These are phyloP conservation scores for Quercus tomentella DNA, from an alignment of 331 rosid genomes.

Conservation along the genomic window DNA sequence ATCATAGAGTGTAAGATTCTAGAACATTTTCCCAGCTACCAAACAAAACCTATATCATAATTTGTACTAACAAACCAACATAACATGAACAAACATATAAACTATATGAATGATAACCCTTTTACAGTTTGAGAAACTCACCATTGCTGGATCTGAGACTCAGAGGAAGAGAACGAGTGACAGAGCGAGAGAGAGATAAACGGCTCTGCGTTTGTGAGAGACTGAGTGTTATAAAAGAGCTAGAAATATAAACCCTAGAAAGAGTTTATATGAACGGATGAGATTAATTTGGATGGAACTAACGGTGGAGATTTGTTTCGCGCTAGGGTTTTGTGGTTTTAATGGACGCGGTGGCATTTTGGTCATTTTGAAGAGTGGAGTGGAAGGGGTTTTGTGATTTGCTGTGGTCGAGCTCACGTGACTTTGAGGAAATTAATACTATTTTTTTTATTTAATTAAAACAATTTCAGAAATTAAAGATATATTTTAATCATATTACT, in stretches of 20 bases:
- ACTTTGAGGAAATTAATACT: too few species aligned
- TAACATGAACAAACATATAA: background rate
- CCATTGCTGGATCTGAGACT: slow-evolving; percentile 3
- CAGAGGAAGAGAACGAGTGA: background rate
- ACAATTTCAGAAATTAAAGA: too few species aligned
- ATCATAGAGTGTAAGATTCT: background rate
- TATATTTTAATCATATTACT: too few species aligned
- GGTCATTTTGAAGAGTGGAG: background rate
- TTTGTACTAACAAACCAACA: background rate
- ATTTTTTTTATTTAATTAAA: too few species aligned
- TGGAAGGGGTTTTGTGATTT: background rate
- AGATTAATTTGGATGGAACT: background rate
- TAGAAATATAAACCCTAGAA: background rate
- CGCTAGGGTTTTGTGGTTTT: background rate
- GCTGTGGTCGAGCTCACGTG: background rate
- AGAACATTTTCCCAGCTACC: background rate
- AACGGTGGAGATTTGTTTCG: background rate
- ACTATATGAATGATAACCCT: background rate
- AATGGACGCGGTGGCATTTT: background rate
- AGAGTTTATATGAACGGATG: background rate
- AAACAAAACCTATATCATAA: background rate
- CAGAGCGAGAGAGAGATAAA: background rate
- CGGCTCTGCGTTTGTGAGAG: background rate
- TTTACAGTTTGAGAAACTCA: background rate
- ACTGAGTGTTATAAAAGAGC: background rate